Evolutionary conservation across 73 alveolate genomes (phyloP), one percentile per base, ranked within the genome.

Genomic region (Breviolum minutum): DNA sequence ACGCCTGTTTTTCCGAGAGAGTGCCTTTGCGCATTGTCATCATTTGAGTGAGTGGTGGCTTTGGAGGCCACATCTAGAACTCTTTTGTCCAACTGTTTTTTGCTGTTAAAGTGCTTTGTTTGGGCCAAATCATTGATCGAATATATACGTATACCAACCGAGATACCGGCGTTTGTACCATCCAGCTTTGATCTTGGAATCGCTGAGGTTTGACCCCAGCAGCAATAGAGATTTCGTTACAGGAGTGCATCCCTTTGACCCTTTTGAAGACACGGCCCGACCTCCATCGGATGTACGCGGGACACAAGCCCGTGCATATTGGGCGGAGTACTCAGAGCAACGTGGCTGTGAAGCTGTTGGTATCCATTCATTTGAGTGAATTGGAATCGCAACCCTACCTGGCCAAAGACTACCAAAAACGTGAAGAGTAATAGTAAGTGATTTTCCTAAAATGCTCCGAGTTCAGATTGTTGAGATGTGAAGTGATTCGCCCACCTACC

Each of bases 281-380:
- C 29, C 64, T 22, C 97, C 86, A 2, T 40, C 88, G 10, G 89
- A 73, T 27, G 66, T 27, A 64, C 89, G 77, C 17, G 90, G 93
- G n/a, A 48, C 66, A 69, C 61, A 77, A 82, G 93, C 85, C 20
- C 63, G 99, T 0, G 93, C 68, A 29, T 62, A 30, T 27, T 94
- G 91, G 99, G 83, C 91, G 61, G 98, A 74, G 71, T 74, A 93
- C 64, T 62, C 92, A 12, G 99, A 79, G 69, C 70, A 7, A 32
- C 90, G 7, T 20, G 90, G 90, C 69, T 68, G n/a, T 14, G 77
- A 22, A 29, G 86, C n/a, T 9, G 40, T 20, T 22, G 26, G 40
- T 30, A 71, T 8, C 32, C 10, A 71, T 71, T 30, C 19, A 17
- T 71, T 20, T 11, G n/a, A 8, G 26, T 71, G 32, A 22, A 20